These are phyloP conservation scores for Apiospora pterosperma DNA, from an alignment of 2,329 filamentous ascomycete species.

Conservation along the genomic window DNA sequence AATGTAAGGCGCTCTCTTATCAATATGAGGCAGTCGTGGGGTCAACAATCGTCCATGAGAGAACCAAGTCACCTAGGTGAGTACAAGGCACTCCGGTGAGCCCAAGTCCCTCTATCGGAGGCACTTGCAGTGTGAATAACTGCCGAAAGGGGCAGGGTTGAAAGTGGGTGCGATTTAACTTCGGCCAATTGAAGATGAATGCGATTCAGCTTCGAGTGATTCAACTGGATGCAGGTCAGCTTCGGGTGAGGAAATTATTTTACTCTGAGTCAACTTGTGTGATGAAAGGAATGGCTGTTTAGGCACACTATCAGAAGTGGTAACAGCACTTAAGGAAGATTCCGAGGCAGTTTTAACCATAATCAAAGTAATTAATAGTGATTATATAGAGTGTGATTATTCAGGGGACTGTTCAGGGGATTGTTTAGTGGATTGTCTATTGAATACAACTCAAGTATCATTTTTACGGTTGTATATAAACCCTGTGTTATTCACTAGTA, in stretches of 20 bases:
- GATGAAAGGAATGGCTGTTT: background rate
- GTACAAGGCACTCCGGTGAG: background rate
- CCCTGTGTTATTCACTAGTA: too few relatives aligned
- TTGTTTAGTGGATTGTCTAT: too few relatives aligned
- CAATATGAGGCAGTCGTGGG: background rate
- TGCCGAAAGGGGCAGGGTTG: background rate
- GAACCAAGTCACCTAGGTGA: background rate
- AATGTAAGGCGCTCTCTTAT: background rate
- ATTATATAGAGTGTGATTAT: too few relatives aligned
- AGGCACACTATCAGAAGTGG: background rate
- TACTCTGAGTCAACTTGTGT: background rate
- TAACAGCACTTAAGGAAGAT: too few relatives aligned
- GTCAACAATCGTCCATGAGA: background rate
- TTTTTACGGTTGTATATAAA: too few relatives aligned
- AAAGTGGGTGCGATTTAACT: too few relatives aligned
- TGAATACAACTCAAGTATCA: too few relatives aligned
- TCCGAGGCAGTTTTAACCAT: too few relatives aligned
- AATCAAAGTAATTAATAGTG: background rate
- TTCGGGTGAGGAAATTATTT: background rate
- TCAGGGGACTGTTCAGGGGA: too few relatives aligned
- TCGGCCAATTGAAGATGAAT: background rate
- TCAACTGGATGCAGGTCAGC: background rate
- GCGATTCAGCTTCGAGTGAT: background rate
- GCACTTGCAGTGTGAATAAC: background rate
- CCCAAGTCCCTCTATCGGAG: background rate